Percentiles rank a stretch among this genome's conserved stretches.
phyloP scores from a whole-genome alignment of 2,329 filamentous ascomycete species.

The Boeremia lycopersici region DNA sequence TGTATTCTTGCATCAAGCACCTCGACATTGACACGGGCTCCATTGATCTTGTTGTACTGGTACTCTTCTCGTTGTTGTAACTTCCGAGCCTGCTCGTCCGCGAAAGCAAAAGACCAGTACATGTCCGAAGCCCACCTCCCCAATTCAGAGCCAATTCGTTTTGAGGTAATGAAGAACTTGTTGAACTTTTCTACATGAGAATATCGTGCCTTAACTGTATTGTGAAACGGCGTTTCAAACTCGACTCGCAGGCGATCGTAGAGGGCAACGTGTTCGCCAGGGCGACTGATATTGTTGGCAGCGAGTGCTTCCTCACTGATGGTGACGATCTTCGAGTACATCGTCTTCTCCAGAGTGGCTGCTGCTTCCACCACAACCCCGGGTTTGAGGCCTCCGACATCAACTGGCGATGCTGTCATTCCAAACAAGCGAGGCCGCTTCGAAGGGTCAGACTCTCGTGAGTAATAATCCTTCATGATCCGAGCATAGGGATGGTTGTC shows the following conservation, averaged over 20 bases:
- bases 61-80: slow-evolving; percentile 63
- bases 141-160: slow-evolving; percentile 66
- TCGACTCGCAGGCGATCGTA: slow-evolving; percentile 61
- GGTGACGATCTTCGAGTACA: slow-evolving; percentile 85
- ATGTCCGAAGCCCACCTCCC: slow-evolving; percentile 86
- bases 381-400: slow-evolving; percentile 62
- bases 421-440: slow-evolving; percentile 81
- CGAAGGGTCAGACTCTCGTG: slow-evolving; percentile 52
- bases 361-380: slow-evolving; percentile 74
- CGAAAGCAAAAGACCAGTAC: slow-evolving; percentile 75
- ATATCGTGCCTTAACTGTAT: slow-evolving; percentile 60
- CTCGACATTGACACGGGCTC: slow-evolving; percentile 32
- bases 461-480: slow-evolving; percentile 88
- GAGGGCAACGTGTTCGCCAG: slow-evolving; percentile 63
- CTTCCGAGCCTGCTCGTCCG: slow-evolving; percentile 65
- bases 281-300: slow-evolving; percentile 63
- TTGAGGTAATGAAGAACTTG: slow-evolving; percentile 65
- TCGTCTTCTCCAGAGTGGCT: slow-evolving; percentile 71
- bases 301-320: slow-evolving; percentile 66
- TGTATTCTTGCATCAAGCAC: slow-evolving; percentile 60
- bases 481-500: slow-evolving; percentile 88
- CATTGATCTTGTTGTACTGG: slow-evolving; percentile 37
- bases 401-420: slow-evolving; percentile 96
- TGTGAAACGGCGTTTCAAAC: slow-evolving; percentile 70
- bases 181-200: slow-evolving; percentile 60